Base-by-base conservation (phyloP, 2,329 filamentous ascomycete genomes). In the Dissoconium aciculare region DNA sequence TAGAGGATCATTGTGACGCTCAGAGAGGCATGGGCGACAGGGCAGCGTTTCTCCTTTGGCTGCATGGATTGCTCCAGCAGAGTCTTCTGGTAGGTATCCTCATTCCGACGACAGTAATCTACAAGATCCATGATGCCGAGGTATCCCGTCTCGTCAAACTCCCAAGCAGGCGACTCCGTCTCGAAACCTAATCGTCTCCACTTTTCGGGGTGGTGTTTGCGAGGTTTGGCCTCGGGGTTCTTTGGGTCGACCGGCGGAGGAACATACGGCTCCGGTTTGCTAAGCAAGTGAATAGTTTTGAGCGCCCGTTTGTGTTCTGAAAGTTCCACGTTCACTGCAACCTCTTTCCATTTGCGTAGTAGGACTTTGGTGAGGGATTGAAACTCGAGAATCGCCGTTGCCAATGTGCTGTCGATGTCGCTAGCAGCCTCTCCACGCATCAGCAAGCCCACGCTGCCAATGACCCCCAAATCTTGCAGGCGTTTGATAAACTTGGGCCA, bases 121-220 rank as follows among this genome's bases (percentile, higher is more conserved):
- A 84, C 82, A 47, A 98, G 58, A 53, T 98, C 89, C 85, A 98
- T 95, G 71, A 98, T 82, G 15, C 89, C 89, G 32, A 98, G 58
- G 52, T 85, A 95, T 0, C 89, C 89, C 15, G 80, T 78, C 23
- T 71, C 64, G 12, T 83, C 75, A 50, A 98, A 95, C 45, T 98
- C 89, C 45, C 69, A 67, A 1, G 76, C 76, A 3, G 89, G 89
- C 43, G 71, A 85, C 55, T 98, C 89, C 0, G 79, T 78, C 54
- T 89, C 79, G 47, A 98, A 98, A 3, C 89, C 89, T 25, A 98
- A 56, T 32, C 85, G 69, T 45, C 84, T 70, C 89, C 89, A 98
- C 53, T 94, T 94, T 49, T 91, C 78, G 0, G 84, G 79, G 46
- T 83, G 81, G 45, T 91, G 82, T 46, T 70, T 71, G 47, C 71